Percentiles rank a stretch among this genome's conserved stretches.
Evolutionary conservation across 2,329 filamentous ascomycete species (phyloP).

Genomic region (Exserohilum turcica): DNA sequence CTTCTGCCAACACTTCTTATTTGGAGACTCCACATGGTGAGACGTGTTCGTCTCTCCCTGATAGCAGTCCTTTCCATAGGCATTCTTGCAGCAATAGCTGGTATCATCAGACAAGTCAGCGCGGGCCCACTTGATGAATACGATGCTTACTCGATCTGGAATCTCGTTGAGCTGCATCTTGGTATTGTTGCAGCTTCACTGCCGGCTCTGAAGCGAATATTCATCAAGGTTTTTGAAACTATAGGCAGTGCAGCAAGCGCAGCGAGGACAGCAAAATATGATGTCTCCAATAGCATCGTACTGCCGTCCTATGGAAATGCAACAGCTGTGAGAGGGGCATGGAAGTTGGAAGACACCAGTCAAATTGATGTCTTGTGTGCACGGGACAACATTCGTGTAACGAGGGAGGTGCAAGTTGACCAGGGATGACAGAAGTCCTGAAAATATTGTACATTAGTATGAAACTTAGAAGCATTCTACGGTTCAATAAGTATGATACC

Average conservation of each 20-base stretch:
- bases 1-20: constrained; percentile 52
- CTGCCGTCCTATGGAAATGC: background rate
- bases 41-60: constrained; percentile 49
- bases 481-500: no score
- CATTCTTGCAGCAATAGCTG: constrained; percentile 51
- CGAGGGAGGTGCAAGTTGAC: background rate
- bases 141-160: constrained; percentile 54
- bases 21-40: constrained; percentile 51
- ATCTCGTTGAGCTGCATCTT: constrained; percentile 52
- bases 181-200: constrained; percentile 53
- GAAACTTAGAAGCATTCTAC: background rate
- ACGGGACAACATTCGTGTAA: background rate
- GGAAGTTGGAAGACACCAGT: background rate
- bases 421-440: background rate
- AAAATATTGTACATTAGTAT: background rate
- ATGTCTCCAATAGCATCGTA: background rate
- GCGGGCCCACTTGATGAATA: constrained; percentile 38
- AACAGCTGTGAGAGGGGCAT: background rate
- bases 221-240: constrained; percentile 30
- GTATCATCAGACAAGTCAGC: constrained; percentile 50
- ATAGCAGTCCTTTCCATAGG: constrained; percentile 47
- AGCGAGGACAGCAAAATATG: background rate
- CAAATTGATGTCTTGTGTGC: background rate
- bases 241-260: background rate
- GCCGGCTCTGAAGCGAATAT: constrained; percentile 47